Evolutionary conservation across 345 rosid species (phyloP), one percentile per base, ranked within the genome.

Genomic region (Psidium guajava): DNA sequence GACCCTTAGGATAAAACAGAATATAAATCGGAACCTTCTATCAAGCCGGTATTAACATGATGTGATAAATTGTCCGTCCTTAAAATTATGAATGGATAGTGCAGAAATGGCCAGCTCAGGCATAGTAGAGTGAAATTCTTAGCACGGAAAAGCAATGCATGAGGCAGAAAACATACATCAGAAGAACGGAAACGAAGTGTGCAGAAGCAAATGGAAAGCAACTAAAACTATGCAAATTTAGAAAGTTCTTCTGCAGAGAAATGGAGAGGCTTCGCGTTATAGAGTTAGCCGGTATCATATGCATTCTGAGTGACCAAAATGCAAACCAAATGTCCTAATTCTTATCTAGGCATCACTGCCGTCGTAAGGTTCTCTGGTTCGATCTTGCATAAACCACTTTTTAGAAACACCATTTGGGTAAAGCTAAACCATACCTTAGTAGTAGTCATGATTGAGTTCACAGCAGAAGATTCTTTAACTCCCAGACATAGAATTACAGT

Each of bases 371-470:
- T 64, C 22, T 32, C 75, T 3, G 0, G 77, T 32, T 16, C 8
- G 77, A 69, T 69, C 24, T 32, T 32, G 24, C 44, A 32, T 16
- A 40, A 32, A 69, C 47, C 47, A 69, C 3, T 69, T 24, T 32
- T 69, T 69, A 69, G 44, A 8, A 8, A 69, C 77, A 69, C 77
- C 32, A 69, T 69, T 69, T 69, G 77, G 24, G 77, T 8, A 49
- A 18, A 32, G 77, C 44, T 69, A 49, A 69, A 32, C 77, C 36
- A 32, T 61, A 97, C 98, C 96, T 97, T 96, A 52, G 94, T 89
- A 42, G 91, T 88, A 55, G 99, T 97, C 99, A 97, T 97, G 84
- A 91, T 86, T 24, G 95, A 88, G 91, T 97, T 97, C 83, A 93
- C 84, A 86, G 88, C 82, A 2, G 98, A 95, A 86, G 99, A 96